Evolutionary conservation across 768 basidiomycete genomes (phyloP).

Genomic region (Porphyrellus cyaneotinctus): DNA sequence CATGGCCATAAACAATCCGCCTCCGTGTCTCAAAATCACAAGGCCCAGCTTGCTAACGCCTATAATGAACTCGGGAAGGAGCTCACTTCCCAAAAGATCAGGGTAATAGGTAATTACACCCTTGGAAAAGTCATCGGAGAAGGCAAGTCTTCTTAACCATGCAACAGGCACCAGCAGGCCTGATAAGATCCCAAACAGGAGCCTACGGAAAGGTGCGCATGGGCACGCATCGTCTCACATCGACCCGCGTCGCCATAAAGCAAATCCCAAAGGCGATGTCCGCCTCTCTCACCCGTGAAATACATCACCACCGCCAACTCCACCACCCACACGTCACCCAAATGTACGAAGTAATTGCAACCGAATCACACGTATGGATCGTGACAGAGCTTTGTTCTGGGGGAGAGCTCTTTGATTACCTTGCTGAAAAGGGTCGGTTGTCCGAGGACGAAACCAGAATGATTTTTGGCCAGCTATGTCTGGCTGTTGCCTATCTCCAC

Average conservation of each 20-base stretch:
- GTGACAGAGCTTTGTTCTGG: constrained; percentile 96
- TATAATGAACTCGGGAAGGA: constrained; percentile 98
- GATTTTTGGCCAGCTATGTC: constrained; percentile 94
- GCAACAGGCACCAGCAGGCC: constrained; percentile 8
- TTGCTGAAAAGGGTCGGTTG: constrained; percentile 89
- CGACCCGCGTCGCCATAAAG: constrained; percentile 92
- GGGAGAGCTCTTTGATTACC: constrained; percentile 97
- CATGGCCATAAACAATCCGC: constrained; percentile 58
- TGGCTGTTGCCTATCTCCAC: constrained; percentile 92
- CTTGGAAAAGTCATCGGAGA: constrained; percentile 92
- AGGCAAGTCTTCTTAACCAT: constrained; percentile 49
- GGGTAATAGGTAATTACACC: constrained; percentile 93
- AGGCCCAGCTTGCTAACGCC: constrained; percentile 87
- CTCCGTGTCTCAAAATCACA: constrained; percentile 70
- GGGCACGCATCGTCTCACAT: constrained; percentile 90
- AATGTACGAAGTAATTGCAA: constrained; percentile 97
- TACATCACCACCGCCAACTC: constrained; percentile 95
- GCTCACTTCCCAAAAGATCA: constrained; percentile 83
- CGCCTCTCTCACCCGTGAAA: constrained; percentile 89
- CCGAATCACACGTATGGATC: constrained; percentile 94
- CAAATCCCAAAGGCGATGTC: constrained; percentile 96
- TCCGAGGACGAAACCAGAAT: constrained; percentile 78
- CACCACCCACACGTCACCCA: constrained; percentile 96
- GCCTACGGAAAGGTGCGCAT: constrained; percentile 95
- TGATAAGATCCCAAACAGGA: constrained; percentile 47